Evolutionary conservation across 495 filamentous ascomycete genomes (phyloP), one percentile per base, ranked within the genome.

Genomic region (Cudoniella acicularis): DNA sequence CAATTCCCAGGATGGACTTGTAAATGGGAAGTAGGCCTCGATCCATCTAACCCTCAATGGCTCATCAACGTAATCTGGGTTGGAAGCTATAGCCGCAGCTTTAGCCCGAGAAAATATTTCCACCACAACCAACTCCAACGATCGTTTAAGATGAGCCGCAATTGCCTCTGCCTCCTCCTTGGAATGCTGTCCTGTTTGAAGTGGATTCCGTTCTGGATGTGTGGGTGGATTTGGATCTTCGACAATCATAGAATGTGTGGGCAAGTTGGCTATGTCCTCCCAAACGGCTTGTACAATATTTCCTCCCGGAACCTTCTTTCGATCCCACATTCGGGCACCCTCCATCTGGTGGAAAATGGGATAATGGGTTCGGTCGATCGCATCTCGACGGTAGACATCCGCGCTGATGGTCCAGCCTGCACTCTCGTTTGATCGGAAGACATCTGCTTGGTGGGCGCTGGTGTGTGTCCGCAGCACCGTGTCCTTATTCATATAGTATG

Each of bases 291-390:
- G 74, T 48, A 84, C 82, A 2, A 92, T 73, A 57, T 90, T 77
- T 18, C 78, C 80, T 49, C 75, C 73, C 6, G 82, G 74, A 6
- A 83, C 75, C 57, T 76, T 77, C 20, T 52, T 69, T 10, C 91
- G 83, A 71, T 95, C 90, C 94, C 94, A 98, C 57, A 91, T 85
- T 62, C 86, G 79, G 8, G 93, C 92, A 13, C 91, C 95, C 69
- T 98, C 94, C 91, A 98, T 97, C 75, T 98, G 94, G 74, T 98
- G 95, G 73, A 98, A 98, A 56, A 96, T 82, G 2, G 94, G 94
- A 77, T 96, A 97, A 72, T 98, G 94, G 64, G 83, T 90, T 52
- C 90, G 85, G 70, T 98, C 94, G 66, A 98, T 87, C 24, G 92
- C 92, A 80, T 98, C 94, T 57, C 94, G 82, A 20, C 94, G 85